Base-by-base conservation (phyloP, 1,284 basidiomycete genomes). In the Athelia psychrophila region DNA sequence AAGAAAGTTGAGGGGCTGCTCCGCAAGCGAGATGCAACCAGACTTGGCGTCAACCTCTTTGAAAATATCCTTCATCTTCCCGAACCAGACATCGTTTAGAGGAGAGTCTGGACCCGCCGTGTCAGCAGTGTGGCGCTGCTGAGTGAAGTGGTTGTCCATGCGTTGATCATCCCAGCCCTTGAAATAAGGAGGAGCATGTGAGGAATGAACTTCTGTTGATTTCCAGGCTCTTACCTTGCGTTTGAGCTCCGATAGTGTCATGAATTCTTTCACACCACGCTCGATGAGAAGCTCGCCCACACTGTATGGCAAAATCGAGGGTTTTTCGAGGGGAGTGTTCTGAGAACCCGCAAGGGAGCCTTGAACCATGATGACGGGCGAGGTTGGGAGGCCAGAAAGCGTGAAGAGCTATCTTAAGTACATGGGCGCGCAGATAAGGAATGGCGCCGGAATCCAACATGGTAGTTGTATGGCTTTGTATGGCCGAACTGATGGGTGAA, bases 31-130 rank as follows among this genome's bases (percentile, higher is more conserved):
- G 3, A 62, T 48, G 30, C 55, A 56, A 12, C 44, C 12, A 15
- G 48, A 38, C 1, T 30, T 50, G 2, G 13, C 27, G 32, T 62
- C 59, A 6, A 64, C 25, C 27, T 64, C 60, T n/a, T 48, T n/a
- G 32, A 61, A 44, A 15, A 55, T 47, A 10, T 42, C 35, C 27
- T 44, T 49, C 61, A 60, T 59, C 23, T 49, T 49, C 1, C n/a
- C 2, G 40, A 55, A 56, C 60, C 62, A 64, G 15, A 27, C 33
- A 12, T 18, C 18, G 27, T 25, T 38, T 8, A 40, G 15, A 12
- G 32, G 16, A n/a, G 9, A 13, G 18, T 19, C 23, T n/a, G 16
- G 16, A 6, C n/a, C 16, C 4, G 51, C 47, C 3, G 35, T 27
- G 27, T 52, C 47, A 12, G 51, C 51, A 3, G 13, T 24, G 3